Evolutionary conservation across 176 grass and related monocot species (phyloP).

Genomic region (Bromus sterilis): DNA sequence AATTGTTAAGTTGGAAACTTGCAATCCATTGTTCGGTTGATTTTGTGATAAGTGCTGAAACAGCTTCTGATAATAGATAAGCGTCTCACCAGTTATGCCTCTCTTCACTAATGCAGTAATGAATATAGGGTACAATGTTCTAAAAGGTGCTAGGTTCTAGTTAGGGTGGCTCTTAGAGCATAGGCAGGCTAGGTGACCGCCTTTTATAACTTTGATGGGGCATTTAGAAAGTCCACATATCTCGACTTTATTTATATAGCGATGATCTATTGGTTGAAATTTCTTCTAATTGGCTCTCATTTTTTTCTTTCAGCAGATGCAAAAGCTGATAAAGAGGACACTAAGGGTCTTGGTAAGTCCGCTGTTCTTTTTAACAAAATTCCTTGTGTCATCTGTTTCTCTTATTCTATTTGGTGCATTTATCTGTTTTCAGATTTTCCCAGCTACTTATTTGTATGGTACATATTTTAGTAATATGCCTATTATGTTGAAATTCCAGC

Average conservation of each 20-base stretch:
- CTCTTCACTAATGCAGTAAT: neutral
- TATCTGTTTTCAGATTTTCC: neutral
- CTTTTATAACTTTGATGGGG: neutral
- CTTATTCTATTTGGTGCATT: neutral
- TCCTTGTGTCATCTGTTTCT: neutral
- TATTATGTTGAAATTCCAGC: constrained; percentile 36
- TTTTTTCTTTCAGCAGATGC: constrained; percentile 35
- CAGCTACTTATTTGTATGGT: neutral
- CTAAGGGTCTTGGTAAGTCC: constrained; percentile 39
- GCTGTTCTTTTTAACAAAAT: neutral
- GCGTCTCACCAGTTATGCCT: neutral
- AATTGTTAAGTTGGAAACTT: neutral
- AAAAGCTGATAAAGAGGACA: constrained; percentile 68
- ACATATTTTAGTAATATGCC: constrained; percentile 5
- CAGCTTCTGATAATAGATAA: neutral
- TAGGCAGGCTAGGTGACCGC: neutral
- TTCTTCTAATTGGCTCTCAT: constrained; percentile 3
- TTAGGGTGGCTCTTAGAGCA: neutral
- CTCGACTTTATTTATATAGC: neutral
- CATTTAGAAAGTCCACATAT: neutral
- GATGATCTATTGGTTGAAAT: constrained; percentile 1
- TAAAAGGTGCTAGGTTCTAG: neutral
- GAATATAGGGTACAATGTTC: neutral
- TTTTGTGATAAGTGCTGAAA: constrained; percentile 16
- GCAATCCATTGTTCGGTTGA: neutral